Percentiles rank a stretch among this genome's conserved stretches.
These are phyloP conservation scores for Chamaenerion angustifolium DNA, from an alignment of 345 rosid genomes.

Conservation along the genomic window DNA sequence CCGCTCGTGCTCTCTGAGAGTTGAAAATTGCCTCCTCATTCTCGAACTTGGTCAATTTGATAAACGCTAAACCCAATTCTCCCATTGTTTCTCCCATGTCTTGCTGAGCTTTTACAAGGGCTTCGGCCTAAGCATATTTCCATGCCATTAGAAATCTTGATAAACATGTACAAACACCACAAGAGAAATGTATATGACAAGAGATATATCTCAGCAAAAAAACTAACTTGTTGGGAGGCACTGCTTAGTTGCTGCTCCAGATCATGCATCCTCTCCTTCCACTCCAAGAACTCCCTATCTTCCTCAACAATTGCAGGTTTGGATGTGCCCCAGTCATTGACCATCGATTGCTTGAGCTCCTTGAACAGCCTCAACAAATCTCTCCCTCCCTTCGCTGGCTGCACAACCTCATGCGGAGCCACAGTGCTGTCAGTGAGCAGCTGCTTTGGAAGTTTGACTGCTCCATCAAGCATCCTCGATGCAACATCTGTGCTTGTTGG, in stretches of 20 bases:
- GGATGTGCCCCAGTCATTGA: slow-evolving; percentile 80
- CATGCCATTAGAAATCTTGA: slow-evolving; percentile 3
- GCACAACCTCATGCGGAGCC: slow-evolving; percentile 70
- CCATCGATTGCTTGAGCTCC: slow-evolving; percentile 77
- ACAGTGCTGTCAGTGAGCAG: slow-evolving; percentile 60
- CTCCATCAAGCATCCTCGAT: slow-evolving; percentile 90
- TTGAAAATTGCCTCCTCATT: slow-evolving; percentile 74
- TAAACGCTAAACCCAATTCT: slow-evolving; percentile 74
- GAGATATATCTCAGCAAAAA: not conserved
- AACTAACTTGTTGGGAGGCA: slow-evolving; percentile 77
- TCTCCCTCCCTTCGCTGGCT: slow-evolving; percentile 85
- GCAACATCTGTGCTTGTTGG: slow-evolving; percentile 68
- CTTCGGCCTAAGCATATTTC: slow-evolving; percentile 48
- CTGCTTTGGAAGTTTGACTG: slow-evolving; percentile 78
- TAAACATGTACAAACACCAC: not conserved
- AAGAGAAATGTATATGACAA: not conserved
- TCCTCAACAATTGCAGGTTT: slow-evolving; percentile 78
- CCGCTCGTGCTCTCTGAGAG: slow-evolving; percentile 60
- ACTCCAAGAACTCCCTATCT: slow-evolving; percentile 83
- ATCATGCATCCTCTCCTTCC: slow-evolving; percentile 65
- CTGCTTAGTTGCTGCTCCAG: slow-evolving; percentile 84
- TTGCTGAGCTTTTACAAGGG: slow-evolving; percentile 91
- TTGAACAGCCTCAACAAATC: slow-evolving; percentile 82
- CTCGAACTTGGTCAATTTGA: slow-evolving; percentile 85
- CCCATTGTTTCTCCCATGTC: slow-evolving; percentile 98